Percentiles rank a stretch among this genome's conserved stretches.
Evolutionary conservation across 2,329 filamentous ascomycete genomes (phyloP).

Genomic region (Albophoma yamanashiensis): DNA sequence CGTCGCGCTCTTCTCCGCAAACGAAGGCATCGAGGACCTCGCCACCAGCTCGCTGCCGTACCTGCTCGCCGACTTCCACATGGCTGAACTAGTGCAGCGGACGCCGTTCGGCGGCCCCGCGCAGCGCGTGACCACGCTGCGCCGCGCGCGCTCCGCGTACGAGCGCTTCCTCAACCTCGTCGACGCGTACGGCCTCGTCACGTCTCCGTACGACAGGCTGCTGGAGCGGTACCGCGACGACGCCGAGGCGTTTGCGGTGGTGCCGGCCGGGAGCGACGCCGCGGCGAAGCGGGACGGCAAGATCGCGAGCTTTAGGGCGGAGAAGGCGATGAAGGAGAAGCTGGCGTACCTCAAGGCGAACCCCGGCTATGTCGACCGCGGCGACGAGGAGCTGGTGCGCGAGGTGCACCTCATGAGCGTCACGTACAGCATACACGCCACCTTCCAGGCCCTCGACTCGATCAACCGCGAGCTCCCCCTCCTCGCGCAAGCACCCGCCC

Average conservation of each 20-base stretch:
- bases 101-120: conserved; percentile 39
- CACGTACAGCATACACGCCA: conserved; percentile 60
- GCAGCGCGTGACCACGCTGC: conserved; percentile 53
- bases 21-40: conserved; percentile 82
- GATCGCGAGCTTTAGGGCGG: conserved; percentile 73
- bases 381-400: conserved; percentile 78
- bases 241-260: conserved; percentile 61
- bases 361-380: conserved; percentile 43
- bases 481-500: conserved; percentile 60
- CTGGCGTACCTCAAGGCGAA: conserved; percentile 48
- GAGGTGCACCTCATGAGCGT: conserved; percentile 70
- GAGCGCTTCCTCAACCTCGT: conserved; percentile 68
- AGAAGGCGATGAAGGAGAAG: conserved; percentile 75
- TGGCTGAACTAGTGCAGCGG: conserved; percentile 70
- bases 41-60: conserved; percentile 79
- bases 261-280: conserved; percentile 45
- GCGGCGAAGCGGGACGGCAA: conserved; percentile 69
- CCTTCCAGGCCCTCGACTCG: conserved; percentile 81
- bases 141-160: conserved; percentile 57
- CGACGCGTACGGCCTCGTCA: conserved; percentile 69
- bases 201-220: conserved; percentile 51
- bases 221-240: conserved; percentile 65
- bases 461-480: conserved; percentile 78
- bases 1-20: conserved; percentile 78
- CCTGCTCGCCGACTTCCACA: conserved; percentile 64